Base-by-base conservation (phyloP, 2,329 filamentous ascomycete genomes). In the Claviceps capensis region DNA sequence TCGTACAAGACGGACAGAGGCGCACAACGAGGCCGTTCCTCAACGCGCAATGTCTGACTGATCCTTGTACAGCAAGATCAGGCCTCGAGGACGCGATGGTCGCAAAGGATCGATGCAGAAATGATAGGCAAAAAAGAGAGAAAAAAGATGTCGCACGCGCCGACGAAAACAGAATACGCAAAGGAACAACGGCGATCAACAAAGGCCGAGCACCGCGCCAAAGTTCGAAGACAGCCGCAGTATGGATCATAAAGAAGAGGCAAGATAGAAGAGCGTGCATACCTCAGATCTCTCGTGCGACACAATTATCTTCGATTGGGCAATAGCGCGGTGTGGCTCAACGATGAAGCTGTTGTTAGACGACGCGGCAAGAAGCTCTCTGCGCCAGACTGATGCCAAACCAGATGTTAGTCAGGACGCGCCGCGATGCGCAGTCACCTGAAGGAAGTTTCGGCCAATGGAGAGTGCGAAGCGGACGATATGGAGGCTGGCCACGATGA, bases 371-470 rank as follows among this genome's bases (percentile, higher is more conserved):
- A 43, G 53, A 55, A 49, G 56, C 55, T 55, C 51, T 46, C 51
- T 46, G 52, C 53, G 55, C 52, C 53, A 59, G 57, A 59, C 59
- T 61, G 60, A 62, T 50, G 51, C 56, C 51, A 44, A 48, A 40
- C 26, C 50, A 58, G 59, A 58, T 55, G 60, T 60, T 11, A 23
- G 22, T 19, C 38, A 40, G 38, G 51, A 48, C 52, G 52, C 52
- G 52, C 48, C 45, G 52, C 30, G 45, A 60, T 54, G 55, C 56
- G 50, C 56, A 59, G 76, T 79, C 76, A 79, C 74, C 74, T 77
- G 76, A 78, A 68, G 58, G 59, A 53, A 54, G 53, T 54, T 54
- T 63, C 57, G 65, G 60, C 75, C 76, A 79, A 79, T 78, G 61
- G 61, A 65, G 65, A 65, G 50, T 59, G 57, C 63, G 65, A 73